Evolutionary conservation across 495 filamentous ascomycete species (phyloP), one percentile per base, ranked within the genome.

Genomic region (Penicillium verhagenii): DNA sequence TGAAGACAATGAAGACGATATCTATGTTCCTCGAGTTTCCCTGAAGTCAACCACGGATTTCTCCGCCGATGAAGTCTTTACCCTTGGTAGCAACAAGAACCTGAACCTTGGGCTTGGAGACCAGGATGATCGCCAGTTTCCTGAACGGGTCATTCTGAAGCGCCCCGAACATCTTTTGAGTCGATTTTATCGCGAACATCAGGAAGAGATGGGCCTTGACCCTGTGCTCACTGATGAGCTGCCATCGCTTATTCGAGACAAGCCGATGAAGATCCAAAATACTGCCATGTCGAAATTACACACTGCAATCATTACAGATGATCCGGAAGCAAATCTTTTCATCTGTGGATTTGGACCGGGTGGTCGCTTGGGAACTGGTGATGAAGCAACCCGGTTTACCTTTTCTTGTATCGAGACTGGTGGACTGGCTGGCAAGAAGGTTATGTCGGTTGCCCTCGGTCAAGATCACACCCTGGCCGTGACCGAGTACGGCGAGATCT

Each of bases 61-160:
- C 28, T 67, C 80, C 19, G 92, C 89, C 13, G 92, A 96, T 65
- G 94, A 98, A 79, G 70, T 96, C 0, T 98, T 88, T 60, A 87
- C 89, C 0, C 94, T 96, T 66, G 94, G 94, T 18, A 96, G 91
- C 68, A 97, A 96, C 69, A 93, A 94, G 60, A 98, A 98, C 60
- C 73, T 96, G 11, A 92, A 88, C 7, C 80, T 98, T 38, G 94
- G 95, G 2, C 88, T 97, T 58, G 90, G 91, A 14, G 90, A 97
- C 63, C 85, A 92, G 60, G 92, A 96, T 67, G 92, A 98, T 59
- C 86, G 94, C 3, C 91, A 97, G 49, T 96, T 85, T 66, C 94
- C 94, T 0, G 94, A 98, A 64, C 83, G 91, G 38, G 81, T 96
- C 11, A 70, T 72, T 19, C 66, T 97, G 54, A 82, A 86, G 39